These are phyloP conservation scores for Pisolithus tinctorius DNA, from an alignment of 768 basidiomycete genomes.

Conservation along the genomic window DNA sequence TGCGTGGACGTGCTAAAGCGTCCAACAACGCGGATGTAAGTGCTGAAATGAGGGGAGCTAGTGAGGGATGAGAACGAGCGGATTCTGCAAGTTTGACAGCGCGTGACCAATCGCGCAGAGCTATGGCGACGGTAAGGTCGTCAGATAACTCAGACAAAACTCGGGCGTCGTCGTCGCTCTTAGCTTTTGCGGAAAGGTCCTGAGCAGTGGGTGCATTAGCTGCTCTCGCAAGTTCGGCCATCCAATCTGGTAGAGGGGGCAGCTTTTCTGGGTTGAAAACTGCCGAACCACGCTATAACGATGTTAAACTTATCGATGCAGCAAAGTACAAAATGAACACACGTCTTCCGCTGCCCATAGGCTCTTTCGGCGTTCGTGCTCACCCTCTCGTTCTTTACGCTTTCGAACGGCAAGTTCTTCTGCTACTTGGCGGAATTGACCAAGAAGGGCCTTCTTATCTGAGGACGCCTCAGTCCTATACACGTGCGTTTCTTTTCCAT, in stretches of 20 bases:
- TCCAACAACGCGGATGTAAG: conserved; percentile 65
- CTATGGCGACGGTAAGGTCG: conserved; percentile 85
- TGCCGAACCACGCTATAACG: conserved; percentile 26
- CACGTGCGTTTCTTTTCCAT: conserved; percentile 91
- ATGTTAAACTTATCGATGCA: neutral
- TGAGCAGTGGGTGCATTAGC: conserved; percentile 35
- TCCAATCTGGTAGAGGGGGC: conserved; percentile 70
- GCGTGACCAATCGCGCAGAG: conserved; percentile 81
- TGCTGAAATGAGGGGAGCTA: conserved; percentile 59
- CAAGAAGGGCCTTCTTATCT: conserved; percentile 82
- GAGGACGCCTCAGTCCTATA: conserved; percentile 76
- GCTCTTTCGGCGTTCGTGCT: conserved; percentile 83
- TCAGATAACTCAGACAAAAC: conserved; percentile 92
- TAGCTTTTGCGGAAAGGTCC: conserved; percentile 55
- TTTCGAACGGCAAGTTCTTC: conserved; percentile 86
- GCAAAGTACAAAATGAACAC: conserved; percentile 9
- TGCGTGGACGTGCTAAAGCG: conserved; percentile 66
- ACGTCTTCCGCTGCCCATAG: conserved; percentile 50
- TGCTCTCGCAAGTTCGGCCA: conserved; percentile 58
- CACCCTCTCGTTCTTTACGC: conserved; percentile 89
- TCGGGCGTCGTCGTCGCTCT: conserved; percentile 73
- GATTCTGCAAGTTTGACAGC: conserved; percentile 82
- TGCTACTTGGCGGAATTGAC: conserved; percentile 85
- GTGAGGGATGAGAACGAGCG: conserved; percentile 62
- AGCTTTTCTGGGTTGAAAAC: conserved; percentile 31